These are phyloP conservation scores for Gracilaria domingensis DNA, from an alignment of 23 red algal genomes.

Conservation along the genomic window DNA sequence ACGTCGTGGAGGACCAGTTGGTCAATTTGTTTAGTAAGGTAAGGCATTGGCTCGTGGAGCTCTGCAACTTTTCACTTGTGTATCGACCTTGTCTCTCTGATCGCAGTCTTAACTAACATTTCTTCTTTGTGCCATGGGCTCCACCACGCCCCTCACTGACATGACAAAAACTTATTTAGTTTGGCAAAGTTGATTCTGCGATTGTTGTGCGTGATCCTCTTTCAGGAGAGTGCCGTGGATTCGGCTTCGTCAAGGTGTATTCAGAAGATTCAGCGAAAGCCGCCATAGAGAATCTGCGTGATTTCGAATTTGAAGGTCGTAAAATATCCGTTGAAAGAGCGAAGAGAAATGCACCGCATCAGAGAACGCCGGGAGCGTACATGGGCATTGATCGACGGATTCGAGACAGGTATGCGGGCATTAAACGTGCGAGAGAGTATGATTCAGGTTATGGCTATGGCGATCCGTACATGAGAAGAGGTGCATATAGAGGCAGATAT, in stretches of 20 bases:
- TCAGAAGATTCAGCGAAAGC: conserved; percentile 53
- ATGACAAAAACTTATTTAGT: conserved; percentile 28
- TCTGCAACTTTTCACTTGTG: conserved; percentile 16
- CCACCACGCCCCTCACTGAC: conserved; percentile 18
- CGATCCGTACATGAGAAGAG: conserved; percentile 46
- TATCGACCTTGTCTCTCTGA: not conserved
- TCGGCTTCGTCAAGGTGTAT: conserved; percentile 74
- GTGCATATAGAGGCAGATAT: conserved; percentile 39
- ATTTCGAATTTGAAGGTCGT: conserved; percentile 77
- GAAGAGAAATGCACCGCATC: conserved; percentile 64
- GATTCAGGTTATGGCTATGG: conserved; percentile 44
- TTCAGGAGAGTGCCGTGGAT: conserved; percentile 71
- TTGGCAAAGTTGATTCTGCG: conserved; percentile 71
- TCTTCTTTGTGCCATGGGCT: conserved; percentile 30
- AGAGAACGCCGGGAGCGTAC: conserved; percentile 62
- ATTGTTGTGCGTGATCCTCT: conserved; percentile 71
- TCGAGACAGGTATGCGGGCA: conserved; percentile 67
- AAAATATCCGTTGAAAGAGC: conserved; percentile 67
- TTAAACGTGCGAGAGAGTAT: conserved; percentile 61
- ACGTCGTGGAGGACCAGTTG: conserved; percentile 72
- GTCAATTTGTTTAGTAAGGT: conserved; percentile 76
- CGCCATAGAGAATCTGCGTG: conserved; percentile 62
- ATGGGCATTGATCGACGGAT: conserved; percentile 77
- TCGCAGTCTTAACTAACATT: conserved; percentile 32
- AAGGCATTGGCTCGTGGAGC: conserved; percentile 50